phyloP scores from a whole-genome alignment of 768 basidiomycete species.

The Suillus variegatus region DNA sequence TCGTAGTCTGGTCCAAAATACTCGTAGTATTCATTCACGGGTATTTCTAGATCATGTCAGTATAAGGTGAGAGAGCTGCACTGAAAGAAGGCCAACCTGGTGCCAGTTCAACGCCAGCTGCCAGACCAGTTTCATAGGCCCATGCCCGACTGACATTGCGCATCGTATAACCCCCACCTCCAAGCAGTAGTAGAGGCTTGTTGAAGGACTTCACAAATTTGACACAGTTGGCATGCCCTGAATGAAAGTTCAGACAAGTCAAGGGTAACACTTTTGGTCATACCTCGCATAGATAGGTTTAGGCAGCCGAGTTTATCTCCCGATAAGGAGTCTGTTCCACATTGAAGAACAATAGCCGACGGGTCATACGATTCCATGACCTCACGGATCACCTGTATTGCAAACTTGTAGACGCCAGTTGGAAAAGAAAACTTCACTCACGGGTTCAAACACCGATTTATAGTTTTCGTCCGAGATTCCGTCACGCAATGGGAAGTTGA shows the following conservation, averaged over 20 bases:
- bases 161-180: slow-evolving; percentile 98
- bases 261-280: not conserved
- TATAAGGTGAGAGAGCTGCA: not conserved
- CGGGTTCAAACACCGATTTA: slow-evolving; percentile 93
- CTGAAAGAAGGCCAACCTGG: slow-evolving; percentile 50
- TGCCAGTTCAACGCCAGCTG: slow-evolving; percentile 94
- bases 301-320: slow-evolving; percentile 96
- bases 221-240: slow-evolving; percentile 96
- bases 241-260: slow-evolving; percentile 6
- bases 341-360: slow-evolving; percentile 94
- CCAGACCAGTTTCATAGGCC: slow-evolving; percentile 97
- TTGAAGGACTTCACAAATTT: slow-evolving; percentile 96
- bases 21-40: slow-evolving; percentile 98
- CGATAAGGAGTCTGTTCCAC: slow-evolving; percentile 95
- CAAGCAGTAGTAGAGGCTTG: slow-evolving; percentile 89
- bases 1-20: slow-evolving; percentile 98
- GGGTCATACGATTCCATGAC: slow-evolving; percentile 96
- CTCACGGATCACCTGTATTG: slow-evolving; percentile 79
- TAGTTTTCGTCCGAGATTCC: slow-evolving; percentile 96
- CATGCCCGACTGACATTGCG: slow-evolving; percentile 95
- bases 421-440: slow-evolving; percentile 37
- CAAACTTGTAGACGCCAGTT: not conserved
- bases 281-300: slow-evolving; percentile 95
- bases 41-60: slow-evolving; percentile 70
- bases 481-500: slow-evolving; percentile 94